These are phyloP conservation scores for Pyrenophora teres DNA, from an alignment of 2,329 filamentous ascomycete genomes.

Conservation along the genomic window DNA sequence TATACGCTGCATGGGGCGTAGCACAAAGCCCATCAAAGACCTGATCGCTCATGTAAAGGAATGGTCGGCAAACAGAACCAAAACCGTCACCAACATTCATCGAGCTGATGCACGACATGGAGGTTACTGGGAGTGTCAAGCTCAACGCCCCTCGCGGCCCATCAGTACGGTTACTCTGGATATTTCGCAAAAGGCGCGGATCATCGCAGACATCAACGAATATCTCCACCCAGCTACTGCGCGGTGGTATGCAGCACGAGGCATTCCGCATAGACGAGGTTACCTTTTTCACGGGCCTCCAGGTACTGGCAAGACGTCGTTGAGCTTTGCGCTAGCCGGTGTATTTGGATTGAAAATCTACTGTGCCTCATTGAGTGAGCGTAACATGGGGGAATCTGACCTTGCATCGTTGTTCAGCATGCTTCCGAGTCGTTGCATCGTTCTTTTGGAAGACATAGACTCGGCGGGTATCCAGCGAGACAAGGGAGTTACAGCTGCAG, in stretches of 20 bases:
- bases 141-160: slow-evolving; percentile 66
- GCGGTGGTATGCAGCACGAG: slow-evolving; percentile 82
- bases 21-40: slow-evolving; percentile 54
- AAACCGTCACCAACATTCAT: slow-evolving; percentile 53
- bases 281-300: slow-evolving; percentile 83
- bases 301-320: slow-evolving; percentile 72
- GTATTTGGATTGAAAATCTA: slow-evolving; percentile 55
- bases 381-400: slow-evolving; percentile 72
- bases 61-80: slow-evolving; percentile 50
- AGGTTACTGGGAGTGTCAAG: slow-evolving; percentile 49
- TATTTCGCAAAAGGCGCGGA: slow-evolving; percentile 64
- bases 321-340: slow-evolving; percentile 51
- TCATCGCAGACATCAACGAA: slow-evolving; percentile 76
- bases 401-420: slow-evolving; percentile 51
- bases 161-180: slow-evolving; percentile 79
- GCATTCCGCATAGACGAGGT: slow-evolving; percentile 83
- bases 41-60: slow-evolving; percentile 53
- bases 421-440: slow-evolving; percentile 53
- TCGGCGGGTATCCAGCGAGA: slow-evolving; percentile 51
- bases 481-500: not conserved
- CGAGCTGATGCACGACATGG: slow-evolving; percentile 44
- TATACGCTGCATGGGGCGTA: slow-evolving; percentile 55
- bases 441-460: slow-evolving; percentile 56
- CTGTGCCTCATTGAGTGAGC: slow-evolving; percentile 62
- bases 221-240: slow-evolving; percentile 73